Evolutionary conservation across 139 green algal species (phyloP), one percentile per base, ranked within the genome.

Genomic region (Pseudopediastrum boryanum): DNA sequence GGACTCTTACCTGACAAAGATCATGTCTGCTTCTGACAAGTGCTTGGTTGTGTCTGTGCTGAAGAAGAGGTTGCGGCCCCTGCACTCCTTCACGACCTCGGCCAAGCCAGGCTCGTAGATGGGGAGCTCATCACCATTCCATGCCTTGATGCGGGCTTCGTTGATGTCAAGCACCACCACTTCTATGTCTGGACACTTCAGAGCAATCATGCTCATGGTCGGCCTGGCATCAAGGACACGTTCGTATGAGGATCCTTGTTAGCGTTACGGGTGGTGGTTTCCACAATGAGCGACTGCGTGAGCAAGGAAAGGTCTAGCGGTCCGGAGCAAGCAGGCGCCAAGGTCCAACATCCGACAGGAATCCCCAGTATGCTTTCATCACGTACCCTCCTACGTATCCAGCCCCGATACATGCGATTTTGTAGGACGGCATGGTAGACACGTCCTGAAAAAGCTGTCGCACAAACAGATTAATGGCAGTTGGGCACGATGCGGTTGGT

Each of bases 101-200:
- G 94, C 74, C 3, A 99, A 90, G 21, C 96, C 95, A 9, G 96
- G 96, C 86, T 99, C 96, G 75, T 98, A 99, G 83, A 99, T 99
- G n/a, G 96, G 96, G 64, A 99, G 88, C 36, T 92, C 88, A 59
- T 98, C 93, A 63, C 87, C 94, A 88, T 98, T 98, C 96, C 96
- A 99, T 9, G 96, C 96, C 68, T 75, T 48, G 46, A 75, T 75
- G 68, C 68, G 68, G 46, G 61, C 68, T 79, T 95, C 86, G 58
- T 95, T 96, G 83, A 98, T 97, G 83, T 98, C 95, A 7, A 98
- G 83, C 35, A 98, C 95, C 3, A 93, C 87, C 36, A 98, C 96
- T 85, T 97, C 83, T 50, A 98, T 97, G 39, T 98, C 89, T 0
- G 95, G 95, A 78, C 95, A 98, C 76, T 98, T 98, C 25, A 93